phyloP scores from a whole-genome alignment of 2,329 filamentous ascomycete species.

The Biscogniauxia marginata region DNA sequence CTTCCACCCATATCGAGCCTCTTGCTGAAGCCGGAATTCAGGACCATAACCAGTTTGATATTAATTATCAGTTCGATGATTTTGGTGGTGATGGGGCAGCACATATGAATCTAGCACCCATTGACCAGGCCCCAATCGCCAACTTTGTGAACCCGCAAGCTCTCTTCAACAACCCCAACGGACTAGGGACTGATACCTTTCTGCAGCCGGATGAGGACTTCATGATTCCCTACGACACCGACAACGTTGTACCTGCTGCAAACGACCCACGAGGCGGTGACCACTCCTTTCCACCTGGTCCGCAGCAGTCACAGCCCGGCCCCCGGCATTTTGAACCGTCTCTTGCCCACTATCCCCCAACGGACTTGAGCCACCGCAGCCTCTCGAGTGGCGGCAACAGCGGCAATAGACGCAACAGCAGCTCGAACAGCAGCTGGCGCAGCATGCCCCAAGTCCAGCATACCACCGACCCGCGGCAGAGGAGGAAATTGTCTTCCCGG shows the following conservation, averaged over 20 bases:
- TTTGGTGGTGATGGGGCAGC: background rate
- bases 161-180: background rate
- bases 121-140: background rate
- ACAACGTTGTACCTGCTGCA: no score
- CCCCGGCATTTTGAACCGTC: no score
- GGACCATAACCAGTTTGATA: background rate
- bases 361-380: background rate
- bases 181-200: background rate
- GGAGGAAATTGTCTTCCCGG: background rate
- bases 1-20: background rate
- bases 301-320: no score
- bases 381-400: background rate
- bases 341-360: background rate
- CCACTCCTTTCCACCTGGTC: no score
- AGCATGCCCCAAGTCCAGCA: background rate
- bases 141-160: background rate
- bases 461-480: background rate
- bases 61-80: background rate
- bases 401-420: background rate
- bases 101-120: background rate
- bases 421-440: background rate
- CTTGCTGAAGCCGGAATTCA: background rate
- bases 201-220: background rate
- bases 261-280: no score
- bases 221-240: no score